Conservation (phyloP, 768 basidiomycete species). For the Tricholoma terreum region DNA sequence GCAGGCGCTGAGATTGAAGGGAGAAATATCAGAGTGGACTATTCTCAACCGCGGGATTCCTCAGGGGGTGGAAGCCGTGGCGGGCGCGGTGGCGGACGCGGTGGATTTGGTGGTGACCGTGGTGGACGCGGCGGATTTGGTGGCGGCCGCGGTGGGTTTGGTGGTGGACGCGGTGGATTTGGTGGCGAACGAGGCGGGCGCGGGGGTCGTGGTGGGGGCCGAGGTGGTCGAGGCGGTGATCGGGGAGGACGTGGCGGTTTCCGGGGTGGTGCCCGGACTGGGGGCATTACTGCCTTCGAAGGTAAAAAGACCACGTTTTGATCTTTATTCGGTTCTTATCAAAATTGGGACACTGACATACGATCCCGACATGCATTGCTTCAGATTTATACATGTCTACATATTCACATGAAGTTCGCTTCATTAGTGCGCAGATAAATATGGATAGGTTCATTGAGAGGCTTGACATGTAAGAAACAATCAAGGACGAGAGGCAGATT, state of each 20-base stretch:
- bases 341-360: neutral
- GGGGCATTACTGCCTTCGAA: conserved; percentile 60
- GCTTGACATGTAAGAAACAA: neutral
- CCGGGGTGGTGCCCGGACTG: conserved; percentile 49
- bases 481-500: no score
- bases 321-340: neutral
- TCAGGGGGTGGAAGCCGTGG: conserved; percentile 44
- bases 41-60: conserved; percentile 74
- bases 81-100: conserved; percentile 25
- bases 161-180: conserved; percentile 32
- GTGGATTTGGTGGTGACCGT: conserved; percentile 42
- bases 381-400: neutral
- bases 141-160: conserved; percentile 25
- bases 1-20: conserved; percentile 79
- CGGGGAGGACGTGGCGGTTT: conserved; percentile 46
- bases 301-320: conserved; percentile 70
- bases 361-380: neutral
- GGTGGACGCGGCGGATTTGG: conserved; percentile 40
- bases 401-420: neutral
- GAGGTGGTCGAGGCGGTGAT: conserved; percentile 40
- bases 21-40: conserved; percentile 78
- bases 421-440: neutral
- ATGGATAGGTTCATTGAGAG: neutral
- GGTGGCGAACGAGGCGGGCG: conserved; percentile 34
- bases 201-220: conserved; percentile 39